Evolutionary conservation across 257 asterid genomes (phyloP), one percentile per base, ranked within the genome.

Genomic region (Perilla frutescens): DNA sequence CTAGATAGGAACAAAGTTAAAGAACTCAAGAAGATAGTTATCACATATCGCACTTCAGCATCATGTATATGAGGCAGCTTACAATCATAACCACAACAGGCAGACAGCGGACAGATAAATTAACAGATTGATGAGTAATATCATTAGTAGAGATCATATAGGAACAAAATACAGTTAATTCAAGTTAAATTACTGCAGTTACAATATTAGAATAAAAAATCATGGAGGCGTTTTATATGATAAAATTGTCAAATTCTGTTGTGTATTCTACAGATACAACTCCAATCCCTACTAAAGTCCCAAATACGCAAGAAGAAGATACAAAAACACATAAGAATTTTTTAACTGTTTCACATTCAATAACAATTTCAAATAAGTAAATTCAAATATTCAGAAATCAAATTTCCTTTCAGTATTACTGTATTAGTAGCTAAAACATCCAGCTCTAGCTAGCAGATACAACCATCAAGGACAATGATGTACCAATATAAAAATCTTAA

Each of bases 21-120:
- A 44, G n/a, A 78, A 58, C 6, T 51, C 56, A 60, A 74, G 60
- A 58, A 60, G 41, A 63, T 62, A 31, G 45, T 41, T 57, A 4
- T 54, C 11, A 12, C 39, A 56, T 20, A 45, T 34, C 37, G 37
- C 37, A 20, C 26, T 20, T 65, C 68, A 58, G 58, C 37, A 55
- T 61, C 26, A 40, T 15, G n/a, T 29, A 39, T 26, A 62, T 61
- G 32, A 32, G 26, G 20, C 57, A 29, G 36, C 54, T 69, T 55
- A 45, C 45, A 61, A 68, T 20, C 70, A 58, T 26, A 49, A 56
- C 29, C 45, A 64, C 37, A 56, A 67, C 36, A 70, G 53, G 62
- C 62, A 50, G 63, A 64, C 15, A 44, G 39, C n/a, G 12, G 68
- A 39, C 41, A 60, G n/a, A 26, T 49, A 26, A 55, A 45, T n/a